Evolutionary conservation across 441 rosid genomes (phyloP), one percentile per base, ranked within the genome.

Genomic region (Cnidoscolus chayamansa): DNA sequence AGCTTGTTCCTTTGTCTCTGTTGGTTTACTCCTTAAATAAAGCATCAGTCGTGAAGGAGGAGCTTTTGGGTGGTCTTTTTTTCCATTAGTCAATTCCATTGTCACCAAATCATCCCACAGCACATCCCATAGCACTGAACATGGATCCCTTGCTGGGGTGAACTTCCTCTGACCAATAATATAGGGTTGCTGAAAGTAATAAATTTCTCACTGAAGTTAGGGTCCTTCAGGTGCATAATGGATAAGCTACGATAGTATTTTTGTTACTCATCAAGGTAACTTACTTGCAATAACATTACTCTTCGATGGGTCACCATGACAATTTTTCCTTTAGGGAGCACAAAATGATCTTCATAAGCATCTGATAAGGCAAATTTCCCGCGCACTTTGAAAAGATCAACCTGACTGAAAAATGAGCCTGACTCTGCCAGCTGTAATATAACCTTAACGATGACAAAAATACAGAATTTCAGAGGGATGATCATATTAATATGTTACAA

Each of bases 391-490:
- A 93, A 93, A 57, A 96, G 85, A 86, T 96, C 98, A 72, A 96
- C 99, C 87, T 93, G 98, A 77, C 97, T 88, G 32, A 95, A 89
- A 85, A 90, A 90, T 61, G 98, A 95, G 67, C 91, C 96, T 16
- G 97, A 95, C 83, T 96, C 98, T 59, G 98, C 98, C 84, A 96
- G 86, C 81, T 96, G 99, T 85, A 96, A 81, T 71, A 93, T 91
- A 64, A 91, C 96, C 98, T 93, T 78, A 82, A 84, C 30, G 76
- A 79, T 45, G 37, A 77, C 70, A 67, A 75, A 53, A 72, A 10
- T 12, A 17, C n/a, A 25, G n/a, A 68, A 63, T 62, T 50, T 78
- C 68, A 50, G 47, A 60, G 48, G 31, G 51, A 71, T 48, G 68
- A 60, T 65, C 49, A 73, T 30, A 61, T 68, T 78, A 30, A 49